Evolutionary conservation across 768 basidiomycete genomes (phyloP).

Genomic region (Trametes cingulata): DNA sequence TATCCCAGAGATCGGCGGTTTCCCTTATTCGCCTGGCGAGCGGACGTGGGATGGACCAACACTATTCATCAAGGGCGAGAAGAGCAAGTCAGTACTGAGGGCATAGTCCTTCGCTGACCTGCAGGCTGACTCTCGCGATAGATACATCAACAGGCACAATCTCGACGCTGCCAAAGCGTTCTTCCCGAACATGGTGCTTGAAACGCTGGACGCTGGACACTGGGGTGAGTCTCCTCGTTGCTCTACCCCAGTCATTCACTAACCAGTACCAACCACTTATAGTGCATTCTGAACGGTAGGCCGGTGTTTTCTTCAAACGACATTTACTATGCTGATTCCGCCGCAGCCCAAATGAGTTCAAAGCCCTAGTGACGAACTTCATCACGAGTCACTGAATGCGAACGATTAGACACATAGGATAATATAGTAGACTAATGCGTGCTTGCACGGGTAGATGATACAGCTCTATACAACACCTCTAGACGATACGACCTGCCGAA

Average conservation of each 20-base stretch:
- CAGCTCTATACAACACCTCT: not conserved
- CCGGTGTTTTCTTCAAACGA: not conserved
- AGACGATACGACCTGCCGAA: not conserved
- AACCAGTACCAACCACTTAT: not conserved
- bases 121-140: slow-evolving; percentile 28
- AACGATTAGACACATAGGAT: not conserved
- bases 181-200: slow-evolving; percentile 70
- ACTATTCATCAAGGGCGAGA: slow-evolving; percentile 77
- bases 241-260: not conserved
- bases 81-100: slow-evolving; percentile 57
- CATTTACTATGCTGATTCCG: not conserved
- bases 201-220: slow-evolving; percentile 74
- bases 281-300: slow-evolving; percentile 82
- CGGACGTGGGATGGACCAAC: slow-evolving; percentile 57
- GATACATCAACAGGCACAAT: slow-evolving; percentile 78
- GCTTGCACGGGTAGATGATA: not conserved
- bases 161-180: slow-evolving; percentile 59
- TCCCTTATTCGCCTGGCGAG: slow-evolving; percentile 68
- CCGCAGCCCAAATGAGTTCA: slow-evolving; percentile 58
- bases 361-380: slow-evolving; percentile 36
- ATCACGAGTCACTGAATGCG: slow-evolving; percentile 18
- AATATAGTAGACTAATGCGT: slow-evolving; percentile 5
- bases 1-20: slow-evolving; percentile 71
- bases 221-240: slow-evolving; percentile 63
- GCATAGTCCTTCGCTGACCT: not conserved